phyloP scores from a whole-genome alignment of 805 yeast genomes.

The Debaryomyces maramus region DNA sequence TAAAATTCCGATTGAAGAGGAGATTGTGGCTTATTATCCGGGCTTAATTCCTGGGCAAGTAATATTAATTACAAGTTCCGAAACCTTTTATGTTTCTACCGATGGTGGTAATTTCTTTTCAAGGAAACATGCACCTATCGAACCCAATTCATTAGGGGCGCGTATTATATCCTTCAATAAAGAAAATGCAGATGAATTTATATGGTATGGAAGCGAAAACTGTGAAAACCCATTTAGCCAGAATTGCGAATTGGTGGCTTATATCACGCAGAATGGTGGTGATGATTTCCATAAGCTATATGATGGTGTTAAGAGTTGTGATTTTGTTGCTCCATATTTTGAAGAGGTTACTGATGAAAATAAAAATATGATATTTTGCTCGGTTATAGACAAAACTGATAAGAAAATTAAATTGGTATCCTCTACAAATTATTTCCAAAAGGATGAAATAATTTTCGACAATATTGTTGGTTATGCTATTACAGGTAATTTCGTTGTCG shows the following conservation, averaged over 20 bases:
- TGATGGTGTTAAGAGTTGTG: conserved; percentile 59
- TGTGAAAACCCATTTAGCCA: conserved; percentile 48
- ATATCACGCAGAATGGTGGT: conserved; percentile 69
- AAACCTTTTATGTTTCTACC: conserved; percentile 54
- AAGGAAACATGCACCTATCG: conserved; percentile 50
- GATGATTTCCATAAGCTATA: conserved; percentile 53
- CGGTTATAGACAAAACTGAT: conserved; percentile 38
- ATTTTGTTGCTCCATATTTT: conserved; percentile 61
- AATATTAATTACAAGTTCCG: conserved; percentile 50
- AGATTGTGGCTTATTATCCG: conserved; percentile 36
- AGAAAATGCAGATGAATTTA: conserved; percentile 52
- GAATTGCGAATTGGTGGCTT: conserved; percentile 60
- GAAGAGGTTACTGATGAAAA: conserved; percentile 31
- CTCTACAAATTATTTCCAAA: conserved; percentile 54
- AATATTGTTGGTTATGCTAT: conserved; percentile 72
- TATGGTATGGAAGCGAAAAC: conserved; percentile 65
- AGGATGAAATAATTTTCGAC: conserved; percentile 46
- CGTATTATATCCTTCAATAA: conserved; percentile 63
- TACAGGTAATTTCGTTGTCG: conserved; percentile 69
- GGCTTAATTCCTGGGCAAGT: conserved; percentile 62
- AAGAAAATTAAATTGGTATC: conserved; percentile 39
- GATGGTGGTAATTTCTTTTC: conserved; percentile 67
- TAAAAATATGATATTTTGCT: conserved; percentile 65
- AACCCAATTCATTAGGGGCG: conserved; percentile 36
- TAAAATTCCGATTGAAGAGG: conserved; percentile 30